Evolutionary conservation across 2,329 filamentous ascomycete species (phyloP), one percentile per base, ranked within the genome.

Genomic region (Fusarium veterinarium): DNA sequence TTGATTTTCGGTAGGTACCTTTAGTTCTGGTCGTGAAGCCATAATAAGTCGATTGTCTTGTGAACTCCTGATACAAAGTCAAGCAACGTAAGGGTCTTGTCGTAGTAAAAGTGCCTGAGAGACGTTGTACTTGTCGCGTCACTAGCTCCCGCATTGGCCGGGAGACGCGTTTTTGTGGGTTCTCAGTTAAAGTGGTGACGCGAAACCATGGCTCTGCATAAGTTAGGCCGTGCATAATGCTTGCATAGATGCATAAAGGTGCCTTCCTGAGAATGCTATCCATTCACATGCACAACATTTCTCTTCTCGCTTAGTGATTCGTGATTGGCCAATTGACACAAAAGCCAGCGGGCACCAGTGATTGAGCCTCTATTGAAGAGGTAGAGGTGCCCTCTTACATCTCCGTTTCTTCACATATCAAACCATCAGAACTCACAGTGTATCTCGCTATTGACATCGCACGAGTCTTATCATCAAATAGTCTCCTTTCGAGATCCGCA

Each of bases 1-100:
- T 38, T 33, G 4, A 16, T 23, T 17, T 23, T n/a, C 23, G 33
- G 16, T 12, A 66, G 64, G 44, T 67, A 92, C 91, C 88, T 92
- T 93, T 56, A 93, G 81, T 79, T 93, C 91, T 64, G 91, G 91
- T 78, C 91, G 85, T 57, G 91, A 92, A 80, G 91, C 90, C 91
- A 93, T 93, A 48, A 69, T 87, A 76, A 64, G 56, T 37, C 25
- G 19, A 35, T 48, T 19, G 62, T 65, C 40, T 52, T 52, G 41
- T 35, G 41, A 69, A 51, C 66, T 69, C 41, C 51, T 44, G 51
- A 28, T 42, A 44, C 30, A n/a, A 69, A 59, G 56, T 64, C 45
- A 41, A 52, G 51, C 55, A 56, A 62, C 37, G 49, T 48, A 35
- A 63, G 33, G 38, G 51, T 66, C 44, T 57, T 56, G 53, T 37